A percentile compares a stretch with the other conserved stretches of the same genome.
These are phyloP conservation scores for Mycosphaerella arachidis DNA, from an alignment of 2,329 filamentous ascomycete genomes.

Conservation along the genomic window DNA sequence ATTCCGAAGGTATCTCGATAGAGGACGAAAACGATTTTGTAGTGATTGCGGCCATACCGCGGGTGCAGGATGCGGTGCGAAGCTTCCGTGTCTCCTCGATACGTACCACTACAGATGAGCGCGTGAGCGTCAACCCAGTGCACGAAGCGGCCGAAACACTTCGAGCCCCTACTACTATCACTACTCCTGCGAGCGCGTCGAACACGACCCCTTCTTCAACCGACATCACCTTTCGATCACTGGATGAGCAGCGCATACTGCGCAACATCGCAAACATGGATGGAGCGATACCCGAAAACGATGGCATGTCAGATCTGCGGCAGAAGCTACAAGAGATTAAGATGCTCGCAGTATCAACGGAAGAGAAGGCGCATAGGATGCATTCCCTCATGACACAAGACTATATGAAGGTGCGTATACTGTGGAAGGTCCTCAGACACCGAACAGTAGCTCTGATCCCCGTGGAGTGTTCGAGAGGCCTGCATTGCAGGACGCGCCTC, in stretches of 20 bases:
- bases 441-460: no score
- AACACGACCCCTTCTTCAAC: not conserved
- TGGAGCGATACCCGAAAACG: constrained; percentile 43
- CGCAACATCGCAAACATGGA: constrained; percentile 16
- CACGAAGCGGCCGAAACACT: constrained; percentile 19
- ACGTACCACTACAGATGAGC: constrained; percentile 6
- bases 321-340: constrained; percentile 46
- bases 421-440: no score
- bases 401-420: constrained; percentile 30
- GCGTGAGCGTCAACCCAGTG: constrained; percentile 24
- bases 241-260: not conserved
- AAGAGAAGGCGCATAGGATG: constrained; percentile 48
- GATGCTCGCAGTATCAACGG: constrained; percentile 40
- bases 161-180: not conserved
- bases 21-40: not conserved
- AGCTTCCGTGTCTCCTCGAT: constrained; percentile 3
- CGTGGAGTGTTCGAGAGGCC: no score
- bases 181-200: not conserved
- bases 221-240: not conserved
- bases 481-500: no score
- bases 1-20: not conserved
- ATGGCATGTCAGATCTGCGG: constrained; percentile 47
- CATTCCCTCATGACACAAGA: constrained; percentile 48
- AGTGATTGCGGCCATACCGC: not conserved
- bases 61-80: not conserved